These are phyloP conservation scores for Magnusiomyces clavatus DNA, from an alignment of 1,139 yeast species.

Conservation along the genomic window DNA sequence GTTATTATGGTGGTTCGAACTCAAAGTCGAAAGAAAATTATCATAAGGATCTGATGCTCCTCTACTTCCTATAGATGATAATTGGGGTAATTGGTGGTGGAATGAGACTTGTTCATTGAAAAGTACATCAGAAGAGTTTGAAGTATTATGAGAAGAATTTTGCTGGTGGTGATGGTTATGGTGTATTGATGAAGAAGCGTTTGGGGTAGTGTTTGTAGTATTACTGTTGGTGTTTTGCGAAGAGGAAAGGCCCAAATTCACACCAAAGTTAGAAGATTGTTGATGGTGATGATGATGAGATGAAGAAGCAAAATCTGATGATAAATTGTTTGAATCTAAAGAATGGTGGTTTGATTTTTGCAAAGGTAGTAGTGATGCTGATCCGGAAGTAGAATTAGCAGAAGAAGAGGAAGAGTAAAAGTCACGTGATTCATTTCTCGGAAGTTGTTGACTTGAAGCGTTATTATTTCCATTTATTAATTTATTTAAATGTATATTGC, in stretches of 20 bases:
- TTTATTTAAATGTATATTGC: too few relatives aligned
- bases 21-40: slow-evolving; percentile 7
- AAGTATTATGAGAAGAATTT: not conserved
- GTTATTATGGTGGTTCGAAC: not conserved
- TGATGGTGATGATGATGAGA: not conserved
- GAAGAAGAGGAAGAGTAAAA: not conserved
- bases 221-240: not conserved
- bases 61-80: not conserved
- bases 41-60: slow-evolving; percentile 10
- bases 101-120: not conserved
- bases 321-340: too few relatives aligned
- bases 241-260: too few relatives aligned
- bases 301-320: not conserved
- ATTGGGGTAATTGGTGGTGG: slow-evolving; percentile 9
- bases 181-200: not conserved
- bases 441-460: not conserved
- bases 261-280: too few relatives aligned
- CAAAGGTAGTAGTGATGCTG: too few relatives aligned
- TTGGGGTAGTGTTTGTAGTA: too few relatives aligned
- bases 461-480: too few relatives aligned
- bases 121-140: not conserved
- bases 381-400: too few relatives aligned
- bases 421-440: slow-evolving; percentile 1
- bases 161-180: not conserved
- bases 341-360: too few relatives aligned